phyloP scores from a whole-genome alignment of 2,329 filamentous ascomycete species.

The Ophiobolus disseminans region DNA sequence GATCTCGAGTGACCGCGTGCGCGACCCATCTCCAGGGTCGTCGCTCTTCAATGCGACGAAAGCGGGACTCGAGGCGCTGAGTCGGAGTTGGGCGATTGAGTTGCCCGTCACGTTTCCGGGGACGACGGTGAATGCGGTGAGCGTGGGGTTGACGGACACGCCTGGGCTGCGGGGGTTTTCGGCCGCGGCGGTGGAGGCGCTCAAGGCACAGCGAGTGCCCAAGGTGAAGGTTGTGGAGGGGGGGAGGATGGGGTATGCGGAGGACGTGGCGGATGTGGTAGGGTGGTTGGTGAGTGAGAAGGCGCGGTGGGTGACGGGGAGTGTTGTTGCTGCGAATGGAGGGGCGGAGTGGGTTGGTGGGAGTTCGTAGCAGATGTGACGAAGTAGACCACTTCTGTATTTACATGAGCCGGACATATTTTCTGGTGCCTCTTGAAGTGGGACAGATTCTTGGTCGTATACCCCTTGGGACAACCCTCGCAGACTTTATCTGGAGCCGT shows the following conservation, averaged over 20 bases:
- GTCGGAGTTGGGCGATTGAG: slow-evolving; percentile 31
- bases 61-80: slow-evolving; percentile 29
- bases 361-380: slow-evolving; percentile 10
- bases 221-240: slow-evolving; percentile 31
- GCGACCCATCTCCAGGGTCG: slow-evolving; percentile 18
- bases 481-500: no score
- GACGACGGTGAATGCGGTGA: slow-evolving; percentile 39
- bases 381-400: no score
- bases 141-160: slow-evolving; percentile 38
- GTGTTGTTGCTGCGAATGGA: slow-evolving; percentile 47
- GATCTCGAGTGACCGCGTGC: slow-evolving; percentile 27
- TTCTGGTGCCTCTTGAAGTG: no score
- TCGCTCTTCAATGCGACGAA: slow-evolving; percentile 28
- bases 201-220: slow-evolving; percentile 23
- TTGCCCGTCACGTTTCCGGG: slow-evolving; percentile 28
- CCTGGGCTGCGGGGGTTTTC: slow-evolving; percentile 24
- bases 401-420: no score
- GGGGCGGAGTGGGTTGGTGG: slow-evolving; percentile 34
- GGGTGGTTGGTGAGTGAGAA: slow-evolving; percentile 45
- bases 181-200: slow-evolving; percentile 14
- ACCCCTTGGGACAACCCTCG: no score
- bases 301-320: slow-evolving; percentile 46
- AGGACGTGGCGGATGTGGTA: slow-evolving; percentile 75
- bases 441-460: no score
- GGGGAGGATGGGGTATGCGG: slow-evolving; percentile 29